Conservation (phyloP, 2,329 filamentous ascomycete genomes). For the Cyclaneusma minus region DNA sequence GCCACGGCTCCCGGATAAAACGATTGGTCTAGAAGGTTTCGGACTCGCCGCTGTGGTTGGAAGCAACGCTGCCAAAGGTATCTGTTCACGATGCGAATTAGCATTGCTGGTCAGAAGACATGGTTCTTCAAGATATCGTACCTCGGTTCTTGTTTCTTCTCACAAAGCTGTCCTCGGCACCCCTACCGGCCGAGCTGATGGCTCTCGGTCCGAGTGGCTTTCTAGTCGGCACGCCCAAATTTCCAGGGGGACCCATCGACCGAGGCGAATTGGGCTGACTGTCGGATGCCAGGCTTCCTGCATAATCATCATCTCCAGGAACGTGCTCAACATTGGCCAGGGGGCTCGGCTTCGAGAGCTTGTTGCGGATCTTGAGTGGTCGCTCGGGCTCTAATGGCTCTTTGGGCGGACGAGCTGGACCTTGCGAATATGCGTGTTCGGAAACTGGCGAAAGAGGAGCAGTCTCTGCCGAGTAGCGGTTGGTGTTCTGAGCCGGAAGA, state of each 20-base stretch:
- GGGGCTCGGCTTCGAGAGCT: slow-evolving; percentile 37
- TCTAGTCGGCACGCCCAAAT: slow-evolving; percentile 14
- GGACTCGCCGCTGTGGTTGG: slow-evolving; percentile 28
- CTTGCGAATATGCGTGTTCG: too few species aligned
- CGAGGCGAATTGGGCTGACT: slow-evolving; percentile 22
- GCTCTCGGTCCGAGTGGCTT: slow-evolving; percentile 20
- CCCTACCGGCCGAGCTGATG: slow-evolving; percentile 15
- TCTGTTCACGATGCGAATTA: slow-evolving; percentile 20
- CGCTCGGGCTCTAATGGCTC: slow-evolving; percentile 37
- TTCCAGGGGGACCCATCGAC: slow-evolving; percentile 7
- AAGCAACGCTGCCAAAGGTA: slow-evolving; percentile 35
- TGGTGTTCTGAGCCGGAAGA: slow-evolving; percentile 31
- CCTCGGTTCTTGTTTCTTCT: slow-evolving; percentile 32
- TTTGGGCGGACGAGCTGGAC: slow-evolving; percentile 45
- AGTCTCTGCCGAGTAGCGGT: slow-evolving; percentile 33
- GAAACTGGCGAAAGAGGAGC: slow-evolving; percentile 26
- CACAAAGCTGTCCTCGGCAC: slow-evolving; percentile 14
- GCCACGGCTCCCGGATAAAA: too few species aligned
- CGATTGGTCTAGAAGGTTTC: slow-evolving; percentile 33
- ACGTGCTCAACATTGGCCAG: slow-evolving; percentile 35
- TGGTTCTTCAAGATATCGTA: slow-evolving; percentile 18
- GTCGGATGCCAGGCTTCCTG: slow-evolving; percentile 28
- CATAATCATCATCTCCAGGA: slow-evolving; percentile 23
- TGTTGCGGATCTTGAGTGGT: slow-evolving; percentile 28
- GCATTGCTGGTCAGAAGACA: slow-evolving; percentile 5